These are phyloP conservation scores for Rutstroemia sp. DNA, from an alignment of 2,329 filamentous ascomycete species.

Conservation along the genomic window DNA sequence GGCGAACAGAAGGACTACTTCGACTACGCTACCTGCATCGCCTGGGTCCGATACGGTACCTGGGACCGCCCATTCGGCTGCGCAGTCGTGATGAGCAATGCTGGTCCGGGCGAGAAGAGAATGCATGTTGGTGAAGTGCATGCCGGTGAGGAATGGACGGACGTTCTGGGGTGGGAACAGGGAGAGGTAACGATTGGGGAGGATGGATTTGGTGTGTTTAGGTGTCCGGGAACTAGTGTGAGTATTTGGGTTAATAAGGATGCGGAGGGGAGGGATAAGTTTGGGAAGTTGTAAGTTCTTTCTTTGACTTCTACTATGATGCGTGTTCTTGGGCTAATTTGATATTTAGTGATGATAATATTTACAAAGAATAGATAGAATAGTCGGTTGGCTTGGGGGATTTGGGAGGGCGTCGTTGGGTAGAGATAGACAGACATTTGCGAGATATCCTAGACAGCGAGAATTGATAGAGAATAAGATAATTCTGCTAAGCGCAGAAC, in stretches of 20 bases:
- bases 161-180: conserved; percentile 48
- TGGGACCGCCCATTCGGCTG: conserved; percentile 41
- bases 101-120: conserved; percentile 39
- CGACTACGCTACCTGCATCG: conserved; percentile 51
- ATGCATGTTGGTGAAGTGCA: conserved; percentile 57
- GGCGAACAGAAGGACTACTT: conserved; percentile 59
- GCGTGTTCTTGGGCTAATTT: too few relatives aligned
- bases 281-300: conserved; percentile 34
- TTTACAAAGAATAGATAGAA: conserved; percentile 5
- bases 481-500: too few relatives aligned
- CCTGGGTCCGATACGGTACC: conserved; percentile 45
- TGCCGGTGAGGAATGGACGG: conserved; percentile 55
- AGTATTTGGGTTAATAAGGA: conserved; percentile 54
- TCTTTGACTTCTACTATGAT: too few relatives aligned
- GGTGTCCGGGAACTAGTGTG: conserved; percentile 45
- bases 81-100: conserved; percentile 50
- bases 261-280: conserved; percentile 42
- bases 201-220: conserved; percentile 52
- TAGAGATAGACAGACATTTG: background rate
- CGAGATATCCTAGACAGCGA: background rate
- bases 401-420: background rate
- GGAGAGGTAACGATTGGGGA: conserved; percentile 50
- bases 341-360: background rate
- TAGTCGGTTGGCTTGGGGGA: background rate
- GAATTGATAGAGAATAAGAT: too few relatives aligned